Percentiles rank a stretch among this genome's conserved stretches.
Conservation (phyloP, 2,329 filamentous ascomycete species). For the Fusarium sp. region DNA sequence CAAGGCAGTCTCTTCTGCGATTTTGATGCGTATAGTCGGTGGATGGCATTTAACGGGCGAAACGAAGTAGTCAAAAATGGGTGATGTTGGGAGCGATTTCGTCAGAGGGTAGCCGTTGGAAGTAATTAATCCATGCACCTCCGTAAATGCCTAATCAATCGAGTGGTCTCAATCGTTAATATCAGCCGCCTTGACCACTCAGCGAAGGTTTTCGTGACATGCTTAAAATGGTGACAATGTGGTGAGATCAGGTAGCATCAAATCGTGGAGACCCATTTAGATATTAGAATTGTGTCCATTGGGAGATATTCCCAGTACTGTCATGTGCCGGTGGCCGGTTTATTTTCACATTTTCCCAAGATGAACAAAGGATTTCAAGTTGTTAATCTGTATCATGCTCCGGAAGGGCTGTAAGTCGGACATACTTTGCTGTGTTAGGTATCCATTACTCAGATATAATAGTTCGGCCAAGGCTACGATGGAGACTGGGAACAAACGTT, state of each 20-base stretch:
- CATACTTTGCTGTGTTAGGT: neutral
- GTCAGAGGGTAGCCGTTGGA: neutral
- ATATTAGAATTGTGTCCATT: no score
- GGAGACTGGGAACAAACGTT: neutral
- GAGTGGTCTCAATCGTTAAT: neutral
- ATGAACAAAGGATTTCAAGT: neutral
- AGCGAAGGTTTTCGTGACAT: neutral
- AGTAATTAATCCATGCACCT: neutral
- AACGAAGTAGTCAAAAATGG: neutral
- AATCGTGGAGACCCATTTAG: neutral
- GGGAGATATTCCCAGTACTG: neutral
- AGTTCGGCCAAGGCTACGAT: neutral
- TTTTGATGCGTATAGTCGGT: neutral
- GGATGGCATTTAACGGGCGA: neutral
- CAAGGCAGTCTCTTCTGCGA: neutral
- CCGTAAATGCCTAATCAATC: neutral
- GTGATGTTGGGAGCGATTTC: constrained; percentile 15
- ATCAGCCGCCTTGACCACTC: neutral
- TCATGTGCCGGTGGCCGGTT: neutral
- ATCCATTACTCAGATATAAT: neutral
- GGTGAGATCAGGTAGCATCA: neutral
- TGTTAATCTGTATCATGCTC: neutral
- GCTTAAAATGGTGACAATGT: neutral
- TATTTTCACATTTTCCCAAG: neutral
- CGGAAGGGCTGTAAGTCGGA: neutral